phyloP scores from a whole-genome alignment of 257 asterid genomes.

The Solanum raphanifolium region DNA sequence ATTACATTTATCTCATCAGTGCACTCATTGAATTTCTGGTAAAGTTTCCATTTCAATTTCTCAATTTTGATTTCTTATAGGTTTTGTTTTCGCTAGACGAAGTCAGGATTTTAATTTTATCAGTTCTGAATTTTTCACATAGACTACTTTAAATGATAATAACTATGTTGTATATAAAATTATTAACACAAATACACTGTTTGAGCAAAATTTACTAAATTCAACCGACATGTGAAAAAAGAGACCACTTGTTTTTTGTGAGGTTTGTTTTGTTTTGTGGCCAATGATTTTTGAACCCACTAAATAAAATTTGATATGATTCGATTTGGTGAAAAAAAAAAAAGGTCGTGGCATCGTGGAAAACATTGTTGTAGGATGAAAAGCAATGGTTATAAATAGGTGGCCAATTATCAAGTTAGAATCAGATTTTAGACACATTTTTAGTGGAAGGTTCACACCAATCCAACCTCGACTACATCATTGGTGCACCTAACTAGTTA shows the following conservation, averaged over 20 bases:
- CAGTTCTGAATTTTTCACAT: background rate
- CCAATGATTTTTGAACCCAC: background rate
- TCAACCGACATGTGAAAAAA: background rate
- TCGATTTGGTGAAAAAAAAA: background rate
- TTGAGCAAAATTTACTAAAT: background rate
- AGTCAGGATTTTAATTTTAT: background rate
- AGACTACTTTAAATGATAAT: background rate
- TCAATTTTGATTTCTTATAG: background rate
- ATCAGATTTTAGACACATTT: background rate
- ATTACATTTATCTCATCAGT: slow-evolving; percentile 42
- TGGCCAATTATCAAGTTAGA: background rate
- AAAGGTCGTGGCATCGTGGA: background rate
- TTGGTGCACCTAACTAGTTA: background rate
- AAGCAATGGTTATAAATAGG: background rate
- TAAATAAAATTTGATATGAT: background rate
- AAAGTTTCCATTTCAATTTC: background rate
- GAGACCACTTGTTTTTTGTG: background rate
- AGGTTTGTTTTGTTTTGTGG: background rate
- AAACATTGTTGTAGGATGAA: background rate
- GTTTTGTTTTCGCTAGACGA: background rate
- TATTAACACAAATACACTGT: background rate
- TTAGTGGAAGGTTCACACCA: background rate
- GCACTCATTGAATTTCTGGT: slow-evolving; percentile 65
- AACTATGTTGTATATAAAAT: background rate
- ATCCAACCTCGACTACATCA: background rate